Base-by-base conservation (phyloP, 2,329 filamentous ascomycete species). In the Ascochyta viciae-villosae region DNA sequence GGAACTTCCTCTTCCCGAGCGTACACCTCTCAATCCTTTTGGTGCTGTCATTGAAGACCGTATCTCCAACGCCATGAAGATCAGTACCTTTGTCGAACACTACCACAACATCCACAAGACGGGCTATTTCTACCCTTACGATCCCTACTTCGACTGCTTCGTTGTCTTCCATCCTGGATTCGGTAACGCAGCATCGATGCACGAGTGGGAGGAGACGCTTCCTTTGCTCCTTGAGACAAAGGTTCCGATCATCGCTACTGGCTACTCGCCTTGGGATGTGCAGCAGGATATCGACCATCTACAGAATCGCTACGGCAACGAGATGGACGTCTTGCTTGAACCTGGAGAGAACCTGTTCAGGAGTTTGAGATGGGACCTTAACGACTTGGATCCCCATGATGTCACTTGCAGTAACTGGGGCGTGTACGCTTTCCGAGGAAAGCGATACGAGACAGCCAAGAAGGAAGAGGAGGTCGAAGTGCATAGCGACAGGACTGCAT, bases 141-240 rank as follows among this genome's bases (percentile, higher is more conserved):
- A 99, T 73, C 95, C 95, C 0, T 99, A 99, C 80, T 96, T 99
- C 76, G 95, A 99, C 81, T 95, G 91, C 76, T 96, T 99, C 73
- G 88, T 99, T 70, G 85, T 97, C 47, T 99, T 98, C 83, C 96
- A 99, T 72, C 96, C 96, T 0, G 96, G 96, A 8, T 84, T 99
- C 16, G 96, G 95, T 12, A 95, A 99, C 75, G 93, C 96, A 0
- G 92, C 93, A 13, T 94, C 89, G 71, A 91, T 90, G 48, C 91
- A 96, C 69, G 95, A 99, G 76, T 99, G 96, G 95, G 85, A 89
- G 56, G 88, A 94, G 67, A 98, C 95, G 0, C 78, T 99, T 7
- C 95, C 95, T 2, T 83, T 92, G 68, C 84, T 99, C 26, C 82
- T 99, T 19, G 93, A 97, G 79, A 99, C 96, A 3, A 99, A 99